A percentile compares a stretch with the other conserved stretches of the same genome.
These are phyloP conservation scores for Cyclostephanos tholiformis DNA, from an alignment of 108 stramenopile species.

Conservation along the genomic window DNA sequence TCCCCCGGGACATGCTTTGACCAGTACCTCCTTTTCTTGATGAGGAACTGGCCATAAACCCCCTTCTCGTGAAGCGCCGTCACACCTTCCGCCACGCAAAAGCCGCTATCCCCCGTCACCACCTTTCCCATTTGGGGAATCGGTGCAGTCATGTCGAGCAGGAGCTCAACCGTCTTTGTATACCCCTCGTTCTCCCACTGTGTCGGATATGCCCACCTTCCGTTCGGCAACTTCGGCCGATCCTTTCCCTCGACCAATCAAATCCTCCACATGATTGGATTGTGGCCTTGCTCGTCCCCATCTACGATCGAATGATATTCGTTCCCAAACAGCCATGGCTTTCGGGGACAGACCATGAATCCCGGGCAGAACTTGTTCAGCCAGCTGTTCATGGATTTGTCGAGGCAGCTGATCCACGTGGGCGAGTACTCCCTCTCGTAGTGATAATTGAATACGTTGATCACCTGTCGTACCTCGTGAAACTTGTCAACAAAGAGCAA, in stretches of 20 bases:
- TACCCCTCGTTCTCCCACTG: slow-evolving; percentile 9
- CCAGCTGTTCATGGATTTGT: no score
- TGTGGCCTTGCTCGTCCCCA: no score
- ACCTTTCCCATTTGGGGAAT: slow-evolving; percentile 18
- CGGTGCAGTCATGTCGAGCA: slow-evolving; percentile 24
- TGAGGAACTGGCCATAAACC: slow-evolving; percentile 6
- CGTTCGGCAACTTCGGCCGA: background rate
- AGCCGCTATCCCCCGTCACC: slow-evolving; percentile 1
- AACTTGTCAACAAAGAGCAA: no score
- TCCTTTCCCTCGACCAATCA: slow-evolving; percentile 14
- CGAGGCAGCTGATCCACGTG: no score
- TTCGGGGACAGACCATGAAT: no score
- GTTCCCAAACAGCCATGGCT: no score
- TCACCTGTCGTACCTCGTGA: no score
- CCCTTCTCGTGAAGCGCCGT: slow-evolving; percentile 4
- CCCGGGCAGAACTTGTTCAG: no score
- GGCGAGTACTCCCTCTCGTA: no score
- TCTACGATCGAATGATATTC: no score
- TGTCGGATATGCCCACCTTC: slow-evolving; percentile 4
- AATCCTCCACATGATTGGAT: no score
- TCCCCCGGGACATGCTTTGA: slow-evolving; percentile 12
- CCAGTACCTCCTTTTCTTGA: slow-evolving; percentile 16
- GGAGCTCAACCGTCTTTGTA: slow-evolving; percentile 7
- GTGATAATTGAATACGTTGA: no score
- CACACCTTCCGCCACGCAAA: background rate